Percentiles rank a stretch among this genome's conserved stretches.
These are phyloP conservation scores for Abortiporus biennis DNA, from an alignment of 1,284 basidiomycete species.

Conservation along the genomic window DNA sequence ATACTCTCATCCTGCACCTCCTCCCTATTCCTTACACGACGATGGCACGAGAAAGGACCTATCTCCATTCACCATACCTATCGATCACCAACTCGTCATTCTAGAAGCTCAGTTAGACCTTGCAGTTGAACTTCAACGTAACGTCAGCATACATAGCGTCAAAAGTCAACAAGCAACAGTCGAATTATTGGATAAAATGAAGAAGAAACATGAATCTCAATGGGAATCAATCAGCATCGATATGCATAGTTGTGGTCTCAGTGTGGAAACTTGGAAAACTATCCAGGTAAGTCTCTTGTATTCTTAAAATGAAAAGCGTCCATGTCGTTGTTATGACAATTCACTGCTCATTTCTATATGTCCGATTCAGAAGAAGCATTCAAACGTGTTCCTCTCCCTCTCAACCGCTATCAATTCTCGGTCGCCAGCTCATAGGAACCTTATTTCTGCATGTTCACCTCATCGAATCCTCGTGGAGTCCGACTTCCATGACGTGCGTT, in stretches of 20 bases:
- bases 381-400: constrained; percentile 72
- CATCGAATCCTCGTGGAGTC: constrained; percentile 72
- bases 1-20: constrained; percentile 33
- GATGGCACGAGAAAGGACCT: constrained; percentile 42
- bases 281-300: constrained; percentile 47
- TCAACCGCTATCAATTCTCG: constrained; percentile 74
- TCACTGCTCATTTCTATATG: not conserved
- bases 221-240: constrained; percentile 67
- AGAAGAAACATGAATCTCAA: constrained; percentile 36
- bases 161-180: constrained; percentile 60
- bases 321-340: not conserved
- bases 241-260: constrained; percentile 75
- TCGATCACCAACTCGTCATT: constrained; percentile 67
- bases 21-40: constrained; percentile 17
- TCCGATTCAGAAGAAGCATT: constrained; percentile 48
- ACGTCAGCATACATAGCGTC: constrained; percentile 78
- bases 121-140: constrained; percentile 65
- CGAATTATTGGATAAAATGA: constrained; percentile 52
- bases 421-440: constrained; percentile 47
- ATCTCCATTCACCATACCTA: constrained; percentile 64
- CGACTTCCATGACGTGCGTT: constrained; percentile 56
- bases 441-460: constrained; percentile 55
- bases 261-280: constrained; percentile 56
- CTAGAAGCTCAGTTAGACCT: constrained; percentile 73
- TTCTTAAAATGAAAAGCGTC: not conserved